These are phyloP conservation scores for Bimuria novae-zelandiae DNA, from an alignment of 2,329 filamentous ascomycete genomes.

Conservation along the genomic window DNA sequence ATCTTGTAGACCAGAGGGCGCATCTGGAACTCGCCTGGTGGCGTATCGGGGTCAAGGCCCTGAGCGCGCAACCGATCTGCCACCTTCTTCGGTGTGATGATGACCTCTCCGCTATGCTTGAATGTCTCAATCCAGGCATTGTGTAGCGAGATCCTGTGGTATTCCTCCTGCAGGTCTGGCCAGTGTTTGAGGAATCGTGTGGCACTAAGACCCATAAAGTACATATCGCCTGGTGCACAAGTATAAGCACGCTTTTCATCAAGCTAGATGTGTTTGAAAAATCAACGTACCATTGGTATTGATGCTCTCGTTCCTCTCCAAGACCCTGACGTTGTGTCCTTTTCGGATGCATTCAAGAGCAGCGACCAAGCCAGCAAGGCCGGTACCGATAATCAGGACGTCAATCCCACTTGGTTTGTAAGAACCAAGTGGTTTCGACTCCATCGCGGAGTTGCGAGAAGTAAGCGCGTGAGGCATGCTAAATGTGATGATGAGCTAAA, in stretches of 20 bases:
- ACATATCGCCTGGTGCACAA: conserved; percentile 57
- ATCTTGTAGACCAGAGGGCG: conserved; percentile 61
- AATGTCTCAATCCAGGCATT: conserved; percentile 61
- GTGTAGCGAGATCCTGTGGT: conserved; percentile 57
- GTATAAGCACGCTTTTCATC: conserved; percentile 11
- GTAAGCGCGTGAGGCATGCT: conserved; percentile 50
- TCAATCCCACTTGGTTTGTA: conserved; percentile 52
- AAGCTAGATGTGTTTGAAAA: background rate
- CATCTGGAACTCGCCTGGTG: conserved; percentile 61
- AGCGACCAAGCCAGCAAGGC: conserved; percentile 45
- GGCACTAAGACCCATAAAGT: conserved; percentile 63
- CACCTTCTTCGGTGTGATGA: conserved; percentile 55
- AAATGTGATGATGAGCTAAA: background rate
- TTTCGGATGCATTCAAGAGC: conserved; percentile 48
- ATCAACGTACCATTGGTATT: conserved; percentile 54
- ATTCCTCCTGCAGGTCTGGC: conserved; percentile 58
- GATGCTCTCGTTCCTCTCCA: conserved; percentile 53
- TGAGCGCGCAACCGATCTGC: conserved; percentile 55
- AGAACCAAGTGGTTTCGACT: conserved; percentile 57
- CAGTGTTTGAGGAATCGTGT: conserved; percentile 61
- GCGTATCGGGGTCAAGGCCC: conserved; percentile 53
- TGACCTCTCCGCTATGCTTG: conserved; percentile 57
- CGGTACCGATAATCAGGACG: conserved; percentile 48
- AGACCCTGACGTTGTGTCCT: conserved; percentile 47
- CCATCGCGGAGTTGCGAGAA: conserved; percentile 52